Conservation (phyloP, 163 green algal genomes). For the Volvox carteri region DNA sequence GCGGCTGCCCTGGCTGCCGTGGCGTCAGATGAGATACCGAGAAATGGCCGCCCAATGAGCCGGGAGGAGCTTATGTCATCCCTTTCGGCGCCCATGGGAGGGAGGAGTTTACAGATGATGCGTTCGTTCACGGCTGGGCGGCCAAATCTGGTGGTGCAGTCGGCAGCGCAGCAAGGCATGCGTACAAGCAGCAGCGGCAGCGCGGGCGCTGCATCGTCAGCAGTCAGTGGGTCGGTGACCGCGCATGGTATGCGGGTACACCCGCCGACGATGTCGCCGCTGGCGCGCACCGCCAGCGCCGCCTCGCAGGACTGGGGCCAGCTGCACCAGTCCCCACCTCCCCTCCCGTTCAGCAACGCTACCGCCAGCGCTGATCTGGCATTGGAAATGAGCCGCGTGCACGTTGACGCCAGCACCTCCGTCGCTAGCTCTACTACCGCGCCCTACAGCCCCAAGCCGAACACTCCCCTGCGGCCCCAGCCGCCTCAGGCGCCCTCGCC, state of each 20-base stretch:
- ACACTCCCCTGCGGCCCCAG: conserved; percentile 22
- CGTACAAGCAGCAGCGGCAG: conserved; percentile 25
- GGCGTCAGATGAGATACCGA: background rate
- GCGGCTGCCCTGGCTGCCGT: conserved; percentile 8
- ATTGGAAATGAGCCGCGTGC: conserved; percentile 22
- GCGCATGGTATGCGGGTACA: conserved; percentile 6
- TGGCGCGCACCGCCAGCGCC: conserved; percentile 13
- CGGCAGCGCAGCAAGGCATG: background rate
- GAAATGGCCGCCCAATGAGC: conserved; percentile 6
- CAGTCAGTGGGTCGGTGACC: background rate
- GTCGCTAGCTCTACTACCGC: background rate
- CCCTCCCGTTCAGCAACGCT: background rate
- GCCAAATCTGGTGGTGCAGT: background rate
- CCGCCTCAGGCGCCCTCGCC: conserved; percentile 48
- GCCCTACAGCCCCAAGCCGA: conserved; percentile 14
- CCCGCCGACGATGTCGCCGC: background rate
- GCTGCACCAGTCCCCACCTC: background rate
- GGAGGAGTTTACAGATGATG: background rate
- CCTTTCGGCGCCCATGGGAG: background rate
- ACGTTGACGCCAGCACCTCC: conserved; percentile 1
- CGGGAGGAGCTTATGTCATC: conserved; percentile 50
- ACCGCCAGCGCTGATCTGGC: conserved; percentile 1
- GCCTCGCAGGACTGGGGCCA: background rate
- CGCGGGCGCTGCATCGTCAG: background rate
- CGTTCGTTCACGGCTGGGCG: conserved; percentile 35